Percentiles rank a stretch among this genome's conserved stretches.
Conservation (phyloP, 306 rosid genomes). For the Psophocarpus tetragonolobus region DNA sequence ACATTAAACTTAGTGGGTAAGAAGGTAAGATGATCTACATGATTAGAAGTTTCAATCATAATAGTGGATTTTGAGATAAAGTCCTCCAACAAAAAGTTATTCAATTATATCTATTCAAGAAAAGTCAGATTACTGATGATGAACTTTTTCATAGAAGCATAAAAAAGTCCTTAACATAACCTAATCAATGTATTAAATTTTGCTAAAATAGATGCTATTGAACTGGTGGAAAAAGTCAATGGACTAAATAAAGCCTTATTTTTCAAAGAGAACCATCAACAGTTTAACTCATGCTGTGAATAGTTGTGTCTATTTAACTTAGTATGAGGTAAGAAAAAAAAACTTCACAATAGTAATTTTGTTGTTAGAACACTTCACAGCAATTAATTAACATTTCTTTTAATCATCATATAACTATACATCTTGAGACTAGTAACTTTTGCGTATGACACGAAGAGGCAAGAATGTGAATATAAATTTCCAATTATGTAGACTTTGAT, state of each 20-base stretch:
- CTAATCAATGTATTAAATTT: neutral
- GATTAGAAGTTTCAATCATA: neutral
- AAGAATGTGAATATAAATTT: neutral
- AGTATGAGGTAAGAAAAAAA: neutral
- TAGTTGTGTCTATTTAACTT: neutral
- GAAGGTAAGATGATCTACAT: neutral
- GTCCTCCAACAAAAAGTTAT: constrained; percentile 1
- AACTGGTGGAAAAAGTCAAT: neutral
- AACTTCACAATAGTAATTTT: neutral
- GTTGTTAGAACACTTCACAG: neutral
- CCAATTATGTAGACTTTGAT: constrained; percentile 8
- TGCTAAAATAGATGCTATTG: neutral
- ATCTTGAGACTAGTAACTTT: neutral
- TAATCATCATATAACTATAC: neutral
- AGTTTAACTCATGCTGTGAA: constrained; percentile 2
- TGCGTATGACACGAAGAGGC: neutral
- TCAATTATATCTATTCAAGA: neutral
- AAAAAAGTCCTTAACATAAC: neutral
- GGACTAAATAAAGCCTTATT: constrained; percentile 9
- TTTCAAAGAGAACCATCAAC: neutral
- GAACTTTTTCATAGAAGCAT: neutral
- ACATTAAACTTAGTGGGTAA: neutral
- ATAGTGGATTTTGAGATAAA: neutral
- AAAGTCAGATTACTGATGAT: neutral
- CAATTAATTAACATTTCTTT: neutral